Conservation (phyloP, 495 filamentous ascomycete genomes). For the Hypomontagnella submonticulosa region DNA sequence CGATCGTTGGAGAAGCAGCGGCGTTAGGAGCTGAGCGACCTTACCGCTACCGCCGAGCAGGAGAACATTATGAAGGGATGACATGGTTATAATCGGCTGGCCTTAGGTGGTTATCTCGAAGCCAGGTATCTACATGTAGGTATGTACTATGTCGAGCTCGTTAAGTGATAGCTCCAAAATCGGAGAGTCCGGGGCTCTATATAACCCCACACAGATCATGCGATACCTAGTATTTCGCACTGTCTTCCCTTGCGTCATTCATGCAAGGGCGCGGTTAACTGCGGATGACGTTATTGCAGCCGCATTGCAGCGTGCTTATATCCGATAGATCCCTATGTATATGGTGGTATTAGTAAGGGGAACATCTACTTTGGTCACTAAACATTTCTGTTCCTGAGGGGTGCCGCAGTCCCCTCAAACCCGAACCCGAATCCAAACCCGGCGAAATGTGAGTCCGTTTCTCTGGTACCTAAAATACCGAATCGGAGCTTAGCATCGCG, state of each 20-base stretch:
- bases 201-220: constrained; percentile 37
- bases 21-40: constrained; percentile 79
- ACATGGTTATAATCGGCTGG: constrained; percentile 12
- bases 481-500: constrained; percentile 26
- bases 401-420: constrained; percentile 13
- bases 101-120: neutral
- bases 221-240: constrained; percentile 3
- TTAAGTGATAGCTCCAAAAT: too few relatives aligned
- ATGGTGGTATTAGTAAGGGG: neutral
- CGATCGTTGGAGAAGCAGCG: constrained; percentile 73
- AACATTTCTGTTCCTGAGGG: constrained; percentile 1
- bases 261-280: constrained; percentile 19
- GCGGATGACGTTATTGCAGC: constrained; percentile 6
- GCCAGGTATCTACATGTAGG: too few relatives aligned
- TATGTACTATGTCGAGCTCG: too few relatives aligned
- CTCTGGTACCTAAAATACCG: constrained; percentile 9
- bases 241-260: constrained; percentile 22
- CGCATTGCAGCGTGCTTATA: constrained; percentile 22
- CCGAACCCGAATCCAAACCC: constrained; percentile 23
- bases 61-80: constrained; percentile 64
- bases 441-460: neutral
- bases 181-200: too few relatives aligned
- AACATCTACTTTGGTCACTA: too few relatives aligned
- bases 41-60: constrained; percentile 87
- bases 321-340: constrained; percentile 1